A percentile compares a stretch with the other conserved stretches of the same genome.
Evolutionary conservation across 345 rosid genomes (phyloP).

Genomic region (Syzygium jambos): DNA sequence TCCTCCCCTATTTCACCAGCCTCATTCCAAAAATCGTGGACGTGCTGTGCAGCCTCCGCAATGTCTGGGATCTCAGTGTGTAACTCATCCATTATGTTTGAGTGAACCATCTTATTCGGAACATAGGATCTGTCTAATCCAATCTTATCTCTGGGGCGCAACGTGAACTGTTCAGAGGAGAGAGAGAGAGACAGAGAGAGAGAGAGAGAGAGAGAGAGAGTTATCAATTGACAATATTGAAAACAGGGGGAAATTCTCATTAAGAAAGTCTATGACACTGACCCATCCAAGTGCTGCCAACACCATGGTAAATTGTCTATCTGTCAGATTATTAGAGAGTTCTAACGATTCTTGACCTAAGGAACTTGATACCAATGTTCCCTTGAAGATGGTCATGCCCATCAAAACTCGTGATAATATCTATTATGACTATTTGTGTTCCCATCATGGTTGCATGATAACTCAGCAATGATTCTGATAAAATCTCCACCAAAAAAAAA

Average conservation of each 20-base stretch:
- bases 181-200: background rate
- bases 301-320: background rate
- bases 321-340: background rate
- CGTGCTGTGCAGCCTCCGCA: slow-evolving; percentile 44
- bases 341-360: background rate
- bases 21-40: slow-evolving; percentile 45
- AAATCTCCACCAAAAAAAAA: background rate
- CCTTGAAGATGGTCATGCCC: background rate
- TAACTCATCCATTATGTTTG: slow-evolving; percentile 49
- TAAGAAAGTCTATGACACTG: background rate
- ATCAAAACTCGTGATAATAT: background rate
- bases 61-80: slow-evolving; percentile 70
- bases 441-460: background rate
- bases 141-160: slow-evolving; percentile 78
- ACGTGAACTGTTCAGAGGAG: slow-evolving; percentile 46
- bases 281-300: background rate
- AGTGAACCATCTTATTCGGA: slow-evolving; percentile 35
- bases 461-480: background rate
- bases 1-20: slow-evolving; percentile 13
- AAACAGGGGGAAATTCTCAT: background rate
- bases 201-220: background rate
- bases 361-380: background rate
- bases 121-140: slow-evolving; percentile 71
- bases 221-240: background rate
- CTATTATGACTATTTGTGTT: background rate